Evolutionary conservation across 768 basidiomycete species (phyloP).

Genomic region (Mycena pura): DNA sequence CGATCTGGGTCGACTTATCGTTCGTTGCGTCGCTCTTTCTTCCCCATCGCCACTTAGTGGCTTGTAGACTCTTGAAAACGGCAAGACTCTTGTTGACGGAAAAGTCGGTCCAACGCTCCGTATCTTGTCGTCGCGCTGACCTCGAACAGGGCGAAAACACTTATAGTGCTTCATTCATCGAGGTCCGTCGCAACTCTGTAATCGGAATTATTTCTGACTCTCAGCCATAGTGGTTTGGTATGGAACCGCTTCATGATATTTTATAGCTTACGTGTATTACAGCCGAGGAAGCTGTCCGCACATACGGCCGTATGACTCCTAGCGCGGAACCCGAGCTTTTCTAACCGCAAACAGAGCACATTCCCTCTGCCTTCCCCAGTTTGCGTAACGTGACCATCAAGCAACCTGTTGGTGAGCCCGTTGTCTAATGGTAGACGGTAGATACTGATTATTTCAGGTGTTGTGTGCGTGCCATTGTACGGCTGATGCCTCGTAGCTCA

Average conservation of each 20-base stretch:
- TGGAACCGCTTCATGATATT: slow-evolving; percentile 25
- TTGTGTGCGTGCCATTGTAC: slow-evolving; percentile 43
- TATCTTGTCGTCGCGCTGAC: background rate
- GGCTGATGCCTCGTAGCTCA: slow-evolving; percentile 3
- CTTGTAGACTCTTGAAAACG: slow-evolving; percentile 89
- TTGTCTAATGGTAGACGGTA: background rate
- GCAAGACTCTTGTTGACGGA: slow-evolving; percentile 86
- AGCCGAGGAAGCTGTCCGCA: slow-evolving; percentile 93
- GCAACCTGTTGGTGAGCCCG: slow-evolving; percentile 80
- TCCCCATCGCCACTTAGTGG: slow-evolving; percentile 32
- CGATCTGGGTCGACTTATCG: slow-evolving; percentile 87
- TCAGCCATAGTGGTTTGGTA: slow-evolving; percentile 78
- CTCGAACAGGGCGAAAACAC: slow-evolving; percentile 71
- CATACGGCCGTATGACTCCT: slow-evolving; percentile 75
- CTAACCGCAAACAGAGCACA: slow-evolving; percentile 60
- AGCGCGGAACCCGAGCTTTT: background rate
- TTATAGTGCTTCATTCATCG: slow-evolving; percentile 87
- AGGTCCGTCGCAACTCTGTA: slow-evolving; percentile 51
- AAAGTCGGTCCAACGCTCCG: slow-evolving; percentile 53
- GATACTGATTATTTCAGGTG: slow-evolving; percentile 33
- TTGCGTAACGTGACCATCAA: slow-evolving; percentile 90
- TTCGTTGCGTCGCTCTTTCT: slow-evolving; percentile 45
- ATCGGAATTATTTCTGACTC: background rate
- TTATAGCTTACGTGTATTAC: slow-evolving; percentile 24
- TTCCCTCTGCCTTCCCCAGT: slow-evolving; percentile 75